Evolutionary conservation across 306 rosid genomes (phyloP), one percentile per base, ranked within the genome.

Genomic region (Gleditsia sinensis): DNA sequence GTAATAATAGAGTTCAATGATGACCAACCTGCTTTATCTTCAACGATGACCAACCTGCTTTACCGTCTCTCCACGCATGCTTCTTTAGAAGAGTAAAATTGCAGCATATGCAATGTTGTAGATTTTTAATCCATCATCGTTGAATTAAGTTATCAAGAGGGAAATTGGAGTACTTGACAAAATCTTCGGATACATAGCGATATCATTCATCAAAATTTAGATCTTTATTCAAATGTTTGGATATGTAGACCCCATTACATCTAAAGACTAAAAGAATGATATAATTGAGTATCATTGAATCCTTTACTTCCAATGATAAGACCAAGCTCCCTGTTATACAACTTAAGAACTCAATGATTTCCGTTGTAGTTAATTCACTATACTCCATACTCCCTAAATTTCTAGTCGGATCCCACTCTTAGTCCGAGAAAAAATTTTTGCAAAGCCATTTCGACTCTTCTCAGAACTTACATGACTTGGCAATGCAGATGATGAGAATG

Each of bases 341-440:
- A 30, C 77, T 60, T 28, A 13, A 49, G 67, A 75, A 79, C 77
- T 59, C 43, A 80, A 82, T 70, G 45, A 67, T 67, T 67, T 70
- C 33, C 6, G 5, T 34, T 19, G 33, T 16, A 32, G 70, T 17
- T 70, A 57, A 77, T 33, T 50, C 42, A 49, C 42, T 45, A 43
- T 33, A 13, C 48, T 42, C 11, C 9, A 62, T 25, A 72, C 54
- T 42, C 32, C 20, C 82, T 88, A 88, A 69, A 91, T 91, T 80
- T 91, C 94, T 76, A 91, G 74, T 62, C 96, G 78, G 46, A 94
- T 88, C 20, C 98, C 98, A 46, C 96, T 89, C 88, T 94, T 91
- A 5, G 98, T 91, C 30, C 96, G 76, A n/a, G 97, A 91, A 88
- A 91, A 94, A 78, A 91, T 88, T 67, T 94, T 94, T 0, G 98